Percentiles rank a stretch among this genome's conserved stretches.
These are phyloP conservation scores for Auricularia heimuer DNA, from an alignment of 768 basidiomycete genomes.

Conservation along the genomic window DNA sequence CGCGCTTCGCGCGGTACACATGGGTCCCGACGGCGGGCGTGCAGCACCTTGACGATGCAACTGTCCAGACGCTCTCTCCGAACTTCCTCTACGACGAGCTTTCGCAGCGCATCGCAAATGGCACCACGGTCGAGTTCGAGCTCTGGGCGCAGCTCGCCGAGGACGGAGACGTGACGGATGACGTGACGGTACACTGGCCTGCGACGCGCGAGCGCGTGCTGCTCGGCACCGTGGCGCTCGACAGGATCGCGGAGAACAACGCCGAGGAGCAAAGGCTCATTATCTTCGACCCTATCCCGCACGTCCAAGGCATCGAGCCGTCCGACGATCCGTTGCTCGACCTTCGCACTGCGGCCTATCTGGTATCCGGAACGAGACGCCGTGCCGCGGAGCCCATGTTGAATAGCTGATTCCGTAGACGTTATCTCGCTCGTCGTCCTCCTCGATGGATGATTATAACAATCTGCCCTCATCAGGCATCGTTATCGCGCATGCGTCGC, in stretches of 20 bases:
- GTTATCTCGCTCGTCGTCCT: too few relatives aligned
- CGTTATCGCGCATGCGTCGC: too few relatives aligned
- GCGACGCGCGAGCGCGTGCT: constrained; percentile 7
- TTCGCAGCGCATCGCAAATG: neutral
- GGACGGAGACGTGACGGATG: constrained; percentile 11
- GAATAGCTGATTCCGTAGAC: too few relatives aligned
- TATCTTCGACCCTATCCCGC: constrained; percentile 14
- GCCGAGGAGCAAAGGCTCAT: constrained; percentile 11
- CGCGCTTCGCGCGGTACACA: constrained; percentile 9
- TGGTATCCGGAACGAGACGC: constrained; percentile 11
- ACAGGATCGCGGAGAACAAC: constrained; percentile 6
- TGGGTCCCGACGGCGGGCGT: constrained; percentile 4
- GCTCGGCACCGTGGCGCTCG: constrained; percentile 9
- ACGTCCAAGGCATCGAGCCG: constrained; percentile 13
- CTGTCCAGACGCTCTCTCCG: neutral
- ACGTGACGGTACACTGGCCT: constrained; percentile 14
- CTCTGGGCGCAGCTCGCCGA: constrained; percentile 12
- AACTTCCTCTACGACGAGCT: neutral
- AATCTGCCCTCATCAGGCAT: too few relatives aligned
- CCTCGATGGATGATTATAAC: too few relatives aligned
- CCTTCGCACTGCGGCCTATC: constrained; percentile 12
- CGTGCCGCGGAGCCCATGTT: constrained; percentile 7
- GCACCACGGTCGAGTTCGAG: constrained; percentile 6
- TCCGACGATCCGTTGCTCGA: constrained; percentile 14
- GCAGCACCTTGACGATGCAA: constrained; percentile 3